Evolutionary conservation across 768 basidiomycete genomes (phyloP).

Genomic region (Termitomyces bulborhizus): DNA sequence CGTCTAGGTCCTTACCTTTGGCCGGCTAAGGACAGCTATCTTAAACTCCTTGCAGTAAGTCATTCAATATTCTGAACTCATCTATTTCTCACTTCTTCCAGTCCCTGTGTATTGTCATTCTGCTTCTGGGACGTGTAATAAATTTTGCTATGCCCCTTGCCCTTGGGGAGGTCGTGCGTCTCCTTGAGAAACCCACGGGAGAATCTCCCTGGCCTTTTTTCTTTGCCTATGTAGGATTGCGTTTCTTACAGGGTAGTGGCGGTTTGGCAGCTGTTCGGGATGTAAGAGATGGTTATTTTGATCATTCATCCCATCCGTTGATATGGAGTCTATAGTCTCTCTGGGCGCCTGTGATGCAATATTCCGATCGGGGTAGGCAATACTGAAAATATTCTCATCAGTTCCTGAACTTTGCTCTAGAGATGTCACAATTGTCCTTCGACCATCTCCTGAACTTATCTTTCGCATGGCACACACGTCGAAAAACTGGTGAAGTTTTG

Average conservation of each 20-base stretch:
- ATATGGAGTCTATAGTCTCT: constrained; percentile 36
- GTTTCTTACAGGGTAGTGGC: constrained; percentile 71
- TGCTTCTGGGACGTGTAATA: constrained; percentile 71
- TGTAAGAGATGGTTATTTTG: constrained; percentile 24
- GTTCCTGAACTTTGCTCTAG: constrained; percentile 25
- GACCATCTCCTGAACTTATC: constrained; percentile 85
- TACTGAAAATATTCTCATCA: background rate
- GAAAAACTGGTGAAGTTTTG: constrained; percentile 82
- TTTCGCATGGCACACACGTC: constrained; percentile 74
- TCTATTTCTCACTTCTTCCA: constrained; percentile 20
- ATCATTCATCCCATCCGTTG: background rate
- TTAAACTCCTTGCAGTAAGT: constrained; percentile 68
- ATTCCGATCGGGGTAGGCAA: constrained; percentile 59
- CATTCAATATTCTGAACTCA: background rate
- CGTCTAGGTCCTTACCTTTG: constrained; percentile 78
- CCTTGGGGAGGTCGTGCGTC: constrained; percentile 57
- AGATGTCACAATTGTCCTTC: constrained; percentile 84
- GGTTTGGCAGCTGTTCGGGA: constrained; percentile 68
- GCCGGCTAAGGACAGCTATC: constrained; percentile 59
- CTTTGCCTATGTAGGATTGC: constrained; percentile 58
- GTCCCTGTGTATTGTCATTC: constrained; percentile 62
- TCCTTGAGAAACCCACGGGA: constrained; percentile 41
- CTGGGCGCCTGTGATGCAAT: constrained; percentile 89
- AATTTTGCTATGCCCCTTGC: constrained; percentile 67
- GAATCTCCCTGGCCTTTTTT: constrained; percentile 66